Conservation (phyloP, 1,284 basidiomycete genomes). For the Ustilago trichophora region DNA sequence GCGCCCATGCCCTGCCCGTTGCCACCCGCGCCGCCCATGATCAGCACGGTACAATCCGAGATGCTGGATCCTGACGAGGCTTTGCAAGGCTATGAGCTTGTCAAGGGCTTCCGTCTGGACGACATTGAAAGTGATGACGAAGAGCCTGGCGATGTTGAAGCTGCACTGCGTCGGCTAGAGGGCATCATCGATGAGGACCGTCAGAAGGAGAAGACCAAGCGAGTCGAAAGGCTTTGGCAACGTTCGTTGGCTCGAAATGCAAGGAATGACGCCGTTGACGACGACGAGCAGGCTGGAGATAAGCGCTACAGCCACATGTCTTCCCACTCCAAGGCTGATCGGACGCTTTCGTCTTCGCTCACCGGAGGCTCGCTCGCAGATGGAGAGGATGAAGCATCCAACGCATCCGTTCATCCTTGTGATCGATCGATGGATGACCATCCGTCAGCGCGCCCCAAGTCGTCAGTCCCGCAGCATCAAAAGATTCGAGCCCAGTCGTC, state of each 20-base stretch:
- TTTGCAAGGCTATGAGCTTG: conserved; percentile 58
- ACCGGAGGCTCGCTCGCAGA: conserved; percentile 38
- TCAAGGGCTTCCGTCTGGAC: conserved; percentile 58
- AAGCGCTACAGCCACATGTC: conserved; percentile 19
- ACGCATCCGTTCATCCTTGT: conserved; percentile 20
- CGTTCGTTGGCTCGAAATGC: conserved; percentile 43
- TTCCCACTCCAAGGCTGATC: conserved; percentile 14
- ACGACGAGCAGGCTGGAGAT: background rate
- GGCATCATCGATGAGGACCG: conserved; percentile 62
- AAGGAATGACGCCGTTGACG: background rate
- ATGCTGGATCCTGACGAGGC: conserved; percentile 62
- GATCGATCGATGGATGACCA: conserved; percentile 14
- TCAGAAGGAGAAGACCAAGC: conserved; percentile 41
- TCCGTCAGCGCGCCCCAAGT: background rate
- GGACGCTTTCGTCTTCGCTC: conserved; percentile 24
- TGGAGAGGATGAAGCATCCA: conserved; percentile 27
- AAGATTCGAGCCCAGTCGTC: no score
- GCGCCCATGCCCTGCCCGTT: no score
- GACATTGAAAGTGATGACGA: conserved; percentile 58
- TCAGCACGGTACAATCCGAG: conserved; percentile 53
- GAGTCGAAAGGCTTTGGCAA: conserved; percentile 55
- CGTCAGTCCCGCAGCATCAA: background rate
- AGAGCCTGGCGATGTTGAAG: conserved; percentile 60
- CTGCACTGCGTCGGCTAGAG: conserved; percentile 57
- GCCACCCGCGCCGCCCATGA: conserved; percentile 25